Evolutionary conservation across 371 early-diverging fungal genomes (phyloP).

Genomic region (Mortierella sp.): DNA sequence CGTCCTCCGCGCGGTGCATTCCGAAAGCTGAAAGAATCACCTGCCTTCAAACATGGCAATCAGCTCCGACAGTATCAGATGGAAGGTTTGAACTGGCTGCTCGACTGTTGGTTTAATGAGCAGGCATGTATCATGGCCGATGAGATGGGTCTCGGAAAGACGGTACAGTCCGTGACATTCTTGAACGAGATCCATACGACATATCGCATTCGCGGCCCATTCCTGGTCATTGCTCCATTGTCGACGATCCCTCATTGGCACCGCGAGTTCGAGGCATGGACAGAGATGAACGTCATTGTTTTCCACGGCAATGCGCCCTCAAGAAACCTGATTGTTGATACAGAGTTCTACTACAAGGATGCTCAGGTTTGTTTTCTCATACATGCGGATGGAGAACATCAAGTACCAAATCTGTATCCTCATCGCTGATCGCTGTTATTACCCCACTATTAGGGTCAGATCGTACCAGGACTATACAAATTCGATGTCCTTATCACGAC

Average conservation of each 20-base stretch:
- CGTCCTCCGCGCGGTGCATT: conserved; percentile 67
- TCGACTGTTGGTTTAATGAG: conserved; percentile 76
- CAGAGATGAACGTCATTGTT: conserved; percentile 79
- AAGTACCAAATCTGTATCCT: neutral
- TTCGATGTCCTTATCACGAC: conserved; percentile 91
- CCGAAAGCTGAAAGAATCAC: conserved; percentile 73
- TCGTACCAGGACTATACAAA: conserved; percentile 60
- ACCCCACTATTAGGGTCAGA: conserved; percentile 13
- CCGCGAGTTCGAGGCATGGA: conserved; percentile 82
- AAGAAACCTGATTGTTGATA: conserved; percentile 70
- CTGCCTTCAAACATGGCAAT: conserved; percentile 76
- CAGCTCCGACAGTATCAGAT: conserved; percentile 76
- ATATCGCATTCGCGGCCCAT: conserved; percentile 73
- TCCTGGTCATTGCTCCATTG: conserved; percentile 84
- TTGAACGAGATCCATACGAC: conserved; percentile 72
- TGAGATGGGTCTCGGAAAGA: conserved; percentile 90
- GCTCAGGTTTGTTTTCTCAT: too few species aligned
- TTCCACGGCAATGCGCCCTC: conserved; percentile 73
- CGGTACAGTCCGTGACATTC: conserved; percentile 84
- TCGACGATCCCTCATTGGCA: conserved; percentile 84
- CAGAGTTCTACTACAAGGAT: conserved; percentile 79
- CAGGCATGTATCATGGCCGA: conserved; percentile 85
- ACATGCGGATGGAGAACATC: neutral
- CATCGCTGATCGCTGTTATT: neutral
- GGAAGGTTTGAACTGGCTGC: conserved; percentile 79